phyloP scores from a whole-genome alignment of 768 basidiomycete species.

The Calocybe gangraenosa region DNA sequence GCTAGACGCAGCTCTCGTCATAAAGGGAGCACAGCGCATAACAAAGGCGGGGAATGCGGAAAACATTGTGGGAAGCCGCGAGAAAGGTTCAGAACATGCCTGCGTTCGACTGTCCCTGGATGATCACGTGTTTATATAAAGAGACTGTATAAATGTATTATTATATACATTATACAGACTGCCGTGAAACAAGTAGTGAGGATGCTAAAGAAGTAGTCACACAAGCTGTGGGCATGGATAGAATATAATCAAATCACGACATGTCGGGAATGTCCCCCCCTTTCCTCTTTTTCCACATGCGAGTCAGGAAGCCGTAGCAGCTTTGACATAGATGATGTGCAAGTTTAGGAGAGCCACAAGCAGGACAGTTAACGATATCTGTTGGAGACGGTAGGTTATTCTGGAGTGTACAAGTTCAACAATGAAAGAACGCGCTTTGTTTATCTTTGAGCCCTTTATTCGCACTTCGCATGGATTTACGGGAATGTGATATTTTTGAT shows the following conservation, averaged over 20 bases:
- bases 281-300: constrained; percentile 56
- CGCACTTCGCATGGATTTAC: constrained; percentile 91
- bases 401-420: neutral
- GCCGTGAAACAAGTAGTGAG: too few relatives aligned
- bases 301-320: constrained; percentile 71
- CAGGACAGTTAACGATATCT: constrained; percentile 93
- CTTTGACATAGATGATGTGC: constrained; percentile 82
- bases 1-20: constrained; percentile 37
- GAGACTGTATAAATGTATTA: too few relatives aligned
- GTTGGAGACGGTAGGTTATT: constrained; percentile 8
- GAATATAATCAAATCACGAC: constrained; percentile 21
- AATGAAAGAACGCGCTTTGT: constrained; percentile 53
- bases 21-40: constrained; percentile 16
- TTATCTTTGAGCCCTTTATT: constrained; percentile 96
- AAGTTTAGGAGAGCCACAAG: constrained; percentile 83
- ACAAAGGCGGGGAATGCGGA: constrained; percentile 10
- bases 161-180: too few relatives aligned
- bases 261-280: constrained; percentile 33
- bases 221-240: too few relatives aligned
- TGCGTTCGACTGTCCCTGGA: too few relatives aligned
- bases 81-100: neutral
- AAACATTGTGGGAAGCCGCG: neutral
- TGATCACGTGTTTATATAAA: too few relatives aligned
- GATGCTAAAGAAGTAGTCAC: constrained; percentile 4
- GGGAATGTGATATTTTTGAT: constrained; percentile 87